Evolutionary conservation across 495 filamentous ascomycete species (phyloP), one percentile per base, ranked within the genome.

Genomic region (Amorphotheca resinae): DNA sequence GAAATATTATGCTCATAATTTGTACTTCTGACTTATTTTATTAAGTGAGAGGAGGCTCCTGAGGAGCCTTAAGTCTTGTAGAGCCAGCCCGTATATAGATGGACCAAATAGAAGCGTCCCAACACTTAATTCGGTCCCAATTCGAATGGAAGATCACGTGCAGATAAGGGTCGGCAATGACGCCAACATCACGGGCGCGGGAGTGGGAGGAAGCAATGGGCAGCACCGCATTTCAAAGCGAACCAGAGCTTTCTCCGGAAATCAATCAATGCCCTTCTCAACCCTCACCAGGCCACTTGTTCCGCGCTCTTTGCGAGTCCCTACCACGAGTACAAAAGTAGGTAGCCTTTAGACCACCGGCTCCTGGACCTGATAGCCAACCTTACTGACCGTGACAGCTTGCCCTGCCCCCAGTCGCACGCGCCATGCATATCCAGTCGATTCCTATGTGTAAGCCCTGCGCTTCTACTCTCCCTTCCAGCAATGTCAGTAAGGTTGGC

Each of bases 401-500:
- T n/a, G n/a, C n/a, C n/a, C n/a, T n/a, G n/a, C n/a, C n/a, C 15
- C 42, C 33, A 21, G 23, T 50, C 9, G 30, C 46, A 3, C 50
- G 50, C 41, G 38, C 44, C 15, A 98, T 98, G 91, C 87, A 95
- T 79, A 82, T 98, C 63, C 77, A 87, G 60, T 87, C 86, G 43
- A 94, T 98, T 67, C 91, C 91, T 25, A 98, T 96, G 91, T 96
- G 89, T 95, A 77, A 56, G 84, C 73, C 15, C 11, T 28, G 43
- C 25, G 3, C 14, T 22, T 41, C 31, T 44, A 20, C 20, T 9
- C 41, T 12, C 3, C 15, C 22, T n/a, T 42, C 18, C 15, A 42
- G 12, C 22, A 32, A n/a, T 31, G 9, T 26, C 7, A 15, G 4
- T 37, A 9, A 37, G 28, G 21, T 28, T 18, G 15, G 23, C 32